Evolutionary conservation across 495 filamentous ascomycete species (phyloP).

Genomic region (Podospora pseudoanserina): DNA sequence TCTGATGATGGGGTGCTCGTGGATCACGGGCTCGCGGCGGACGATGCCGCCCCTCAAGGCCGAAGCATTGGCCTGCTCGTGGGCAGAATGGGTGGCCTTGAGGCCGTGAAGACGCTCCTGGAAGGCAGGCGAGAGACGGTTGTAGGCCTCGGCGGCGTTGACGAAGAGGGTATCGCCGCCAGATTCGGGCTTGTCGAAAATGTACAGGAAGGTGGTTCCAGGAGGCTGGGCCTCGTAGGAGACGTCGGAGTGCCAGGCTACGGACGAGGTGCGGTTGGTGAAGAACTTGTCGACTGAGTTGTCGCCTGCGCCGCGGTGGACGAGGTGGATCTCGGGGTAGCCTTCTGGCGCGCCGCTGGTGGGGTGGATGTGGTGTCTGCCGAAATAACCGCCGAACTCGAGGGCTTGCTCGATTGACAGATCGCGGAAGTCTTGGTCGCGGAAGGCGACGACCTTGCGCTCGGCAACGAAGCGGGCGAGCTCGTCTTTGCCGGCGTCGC

Average conservation of each 20-base stretch:
- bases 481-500: conserved; percentile 67
- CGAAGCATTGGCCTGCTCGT: conserved; percentile 64
- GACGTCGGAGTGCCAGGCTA: conserved; percentile 80
- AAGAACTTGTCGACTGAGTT: conserved; percentile 57
- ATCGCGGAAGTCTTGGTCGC: conserved; percentile 72
- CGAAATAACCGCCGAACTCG: conserved; percentile 74
- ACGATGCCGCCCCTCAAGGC: conserved; percentile 56
- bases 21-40: conserved; percentile 66
- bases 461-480: conserved; percentile 75
- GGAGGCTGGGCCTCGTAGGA: conserved; percentile 83
- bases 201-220: conserved; percentile 77
- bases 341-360: conserved; percentile 68
- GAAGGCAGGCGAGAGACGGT: conserved; percentile 67
- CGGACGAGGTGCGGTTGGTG: conserved; percentile 60
- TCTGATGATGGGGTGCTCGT: conserved; percentile 70
- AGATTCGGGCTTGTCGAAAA: conserved; percentile 69
- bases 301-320: conserved; percentile 68
- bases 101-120: conserved; percentile 70
- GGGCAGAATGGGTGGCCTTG: conserved; percentile 69
- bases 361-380: conserved; percentile 77
- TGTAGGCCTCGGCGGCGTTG: conserved; percentile 71
- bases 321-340: conserved; percentile 72
- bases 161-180: conserved; percentile 79
- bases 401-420: conserved; percentile 66
- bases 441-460: conserved; percentile 77